Evolutionary conservation across 2,329 filamentous ascomycete genomes (phyloP).

Genomic region (Emergomyces pasteurianus): DNA sequence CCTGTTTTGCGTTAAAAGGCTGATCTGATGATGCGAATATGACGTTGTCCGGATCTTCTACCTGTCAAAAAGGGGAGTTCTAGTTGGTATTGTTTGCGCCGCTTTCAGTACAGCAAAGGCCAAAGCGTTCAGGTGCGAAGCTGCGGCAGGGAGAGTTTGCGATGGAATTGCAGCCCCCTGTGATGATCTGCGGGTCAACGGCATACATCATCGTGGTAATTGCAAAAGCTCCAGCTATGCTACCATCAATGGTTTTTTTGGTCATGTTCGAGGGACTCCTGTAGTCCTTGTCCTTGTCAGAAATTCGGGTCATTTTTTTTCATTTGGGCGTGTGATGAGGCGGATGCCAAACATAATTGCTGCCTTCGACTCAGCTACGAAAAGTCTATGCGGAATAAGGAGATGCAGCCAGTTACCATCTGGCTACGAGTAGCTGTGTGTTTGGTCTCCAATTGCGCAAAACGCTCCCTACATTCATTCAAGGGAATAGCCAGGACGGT

Average conservation of each 20-base stretch:
- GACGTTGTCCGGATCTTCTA: conserved; percentile 46
- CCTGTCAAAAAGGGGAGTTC: conserved; percentile 38
- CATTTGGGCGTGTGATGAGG: conserved; percentile 21
- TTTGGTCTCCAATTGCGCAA: conserved; percentile 16
- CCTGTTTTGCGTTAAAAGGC: conserved; percentile 44
- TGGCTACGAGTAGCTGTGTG: conserved; percentile 23
- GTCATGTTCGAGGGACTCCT: not conserved
- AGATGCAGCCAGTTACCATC: too few relatives aligned
- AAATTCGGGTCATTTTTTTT: conserved; percentile 12
- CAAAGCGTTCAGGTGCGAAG: conserved; percentile 17
- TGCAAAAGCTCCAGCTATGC: conserved; percentile 22
- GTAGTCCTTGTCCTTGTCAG: conserved; percentile 4
- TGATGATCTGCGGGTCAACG: conserved; percentile 18
- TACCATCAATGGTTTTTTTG: not conserved
- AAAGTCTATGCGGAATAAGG: not conserved
- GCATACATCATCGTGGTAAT: conserved; percentile 24
- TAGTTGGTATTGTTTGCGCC: conserved; percentile 43
- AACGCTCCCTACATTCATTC: too few relatives aligned
- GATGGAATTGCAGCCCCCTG: conserved; percentile 25
- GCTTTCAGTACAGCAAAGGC: conserved; percentile 39
- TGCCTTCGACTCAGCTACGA: conserved; percentile 20
- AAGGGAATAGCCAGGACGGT: too few relatives aligned
- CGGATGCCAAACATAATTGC: conserved; percentile 22
- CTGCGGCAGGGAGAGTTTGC: conserved; percentile 23
- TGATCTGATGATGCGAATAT: conserved; percentile 36